These are phyloP conservation scores for Samsoniella hepiali DNA, from an alignment of 2,329 filamentous ascomycete species.

Conservation along the genomic window DNA sequence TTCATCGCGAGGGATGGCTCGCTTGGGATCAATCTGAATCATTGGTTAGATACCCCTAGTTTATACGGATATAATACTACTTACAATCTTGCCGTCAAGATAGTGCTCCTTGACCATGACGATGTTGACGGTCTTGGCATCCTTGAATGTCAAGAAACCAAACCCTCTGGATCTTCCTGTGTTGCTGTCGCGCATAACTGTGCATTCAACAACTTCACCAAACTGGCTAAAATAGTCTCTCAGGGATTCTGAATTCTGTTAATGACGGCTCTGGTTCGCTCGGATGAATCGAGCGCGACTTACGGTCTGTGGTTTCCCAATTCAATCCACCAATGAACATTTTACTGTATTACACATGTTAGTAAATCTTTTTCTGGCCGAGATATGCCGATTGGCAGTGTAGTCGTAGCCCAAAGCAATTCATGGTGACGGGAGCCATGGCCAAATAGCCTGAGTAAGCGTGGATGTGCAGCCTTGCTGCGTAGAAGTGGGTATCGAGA, in stretches of 20 bases:
- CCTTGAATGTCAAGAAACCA: conserved; percentile 95
- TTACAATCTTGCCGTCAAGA: conserved; percentile 95
- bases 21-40: conserved; percentile 88
- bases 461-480: neutral
- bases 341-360: conserved; percentile 59
- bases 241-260: conserved; percentile 69
- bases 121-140: conserved; percentile 95
- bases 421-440: neutral
- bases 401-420: neutral
- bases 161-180: conserved; percentile 94
- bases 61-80: conserved; percentile 29
- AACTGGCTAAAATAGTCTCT: conserved; percentile 98
- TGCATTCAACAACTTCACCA: conserved; percentile 95
- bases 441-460: neutral
- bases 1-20: conserved; percentile 94
- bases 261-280: neutral
- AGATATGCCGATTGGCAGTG: neutral
- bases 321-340: conserved; percentile 99
- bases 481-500: conserved; percentile 7
- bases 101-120: conserved; percentile 99
- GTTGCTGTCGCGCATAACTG: conserved; percentile 96
- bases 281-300: conserved; percentile 37
- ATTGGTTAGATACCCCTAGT: conserved; percentile 23
- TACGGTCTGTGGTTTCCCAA: conserved; percentile 98
- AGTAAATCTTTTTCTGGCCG: neutral